Conservation (phyloP, 2,329 filamentous ascomycete species). For the Eutypa lata region DNA sequence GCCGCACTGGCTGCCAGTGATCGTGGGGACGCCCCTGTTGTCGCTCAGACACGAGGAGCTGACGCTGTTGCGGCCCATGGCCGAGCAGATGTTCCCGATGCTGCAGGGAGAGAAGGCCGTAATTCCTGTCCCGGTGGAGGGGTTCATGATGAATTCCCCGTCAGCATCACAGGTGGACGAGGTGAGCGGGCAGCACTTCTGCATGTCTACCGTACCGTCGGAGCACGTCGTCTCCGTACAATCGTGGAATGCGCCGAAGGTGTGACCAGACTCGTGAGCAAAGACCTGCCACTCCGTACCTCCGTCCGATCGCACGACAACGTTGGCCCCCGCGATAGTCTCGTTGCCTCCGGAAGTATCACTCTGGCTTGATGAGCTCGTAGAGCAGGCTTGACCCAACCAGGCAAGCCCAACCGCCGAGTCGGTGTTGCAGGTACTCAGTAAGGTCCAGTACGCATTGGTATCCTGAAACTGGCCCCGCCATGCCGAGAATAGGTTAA, state of each 20-base stretch:
- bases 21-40: constrained; percentile 79
- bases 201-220: constrained; percentile 50
- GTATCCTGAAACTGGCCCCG: constrained; percentile 71
- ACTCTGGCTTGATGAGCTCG: constrained; percentile 50
- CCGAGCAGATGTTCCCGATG: constrained; percentile 91
- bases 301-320: constrained; percentile 72
- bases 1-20: constrained; percentile 82
- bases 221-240: constrained; percentile 69
- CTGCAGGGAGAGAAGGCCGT: constrained; percentile 82
- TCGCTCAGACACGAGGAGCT: constrained; percentile 75
- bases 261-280: constrained; percentile 91
- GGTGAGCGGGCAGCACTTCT: constrained; percentile 77
- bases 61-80: constrained; percentile 73
- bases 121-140: constrained; percentile 72
- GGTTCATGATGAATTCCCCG: constrained; percentile 92
- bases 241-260: constrained; percentile 94
- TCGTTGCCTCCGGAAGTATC: constrained; percentile 53
- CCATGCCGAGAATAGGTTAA: constrained; percentile 89
- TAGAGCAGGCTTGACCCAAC: constrained; percentile 80
- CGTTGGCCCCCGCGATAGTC: constrained; percentile 81
- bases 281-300: constrained; percentile 91
- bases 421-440: constrained; percentile 78
- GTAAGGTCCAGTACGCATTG: constrained; percentile 91
- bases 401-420: constrained; percentile 88
- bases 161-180: constrained; percentile 67